Conservation (phyloP, 805 yeast genomes). For the Teunomyces lycoperdinae region DNA sequence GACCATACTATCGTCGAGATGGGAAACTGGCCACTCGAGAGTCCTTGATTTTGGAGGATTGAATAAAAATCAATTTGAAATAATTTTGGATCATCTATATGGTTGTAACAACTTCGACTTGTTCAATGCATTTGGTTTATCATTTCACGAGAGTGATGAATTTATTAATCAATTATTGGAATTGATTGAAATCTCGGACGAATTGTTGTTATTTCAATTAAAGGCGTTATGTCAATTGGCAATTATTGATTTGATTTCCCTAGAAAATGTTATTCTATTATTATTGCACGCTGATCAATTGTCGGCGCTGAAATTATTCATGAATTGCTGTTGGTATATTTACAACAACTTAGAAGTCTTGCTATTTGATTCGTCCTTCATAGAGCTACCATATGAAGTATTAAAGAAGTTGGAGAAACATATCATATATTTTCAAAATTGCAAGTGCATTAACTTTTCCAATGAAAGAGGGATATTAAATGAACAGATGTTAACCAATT, state of each 20-base stretch:
- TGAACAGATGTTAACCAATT: constrained; percentile 8
- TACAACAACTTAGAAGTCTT: constrained; percentile 62
- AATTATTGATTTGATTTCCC: constrained; percentile 51
- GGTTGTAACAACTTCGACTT: constrained; percentile 47
- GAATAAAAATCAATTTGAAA: constrained; percentile 38
- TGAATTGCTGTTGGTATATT: constrained; percentile 65
- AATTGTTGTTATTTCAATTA: constrained; percentile 56
- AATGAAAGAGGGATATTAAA: constrained; percentile 17
- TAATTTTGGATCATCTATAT: constrained; percentile 54
- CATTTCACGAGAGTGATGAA: constrained; percentile 26
- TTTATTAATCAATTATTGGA: constrained; percentile 57
- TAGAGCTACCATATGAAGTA: constrained; percentile 26
- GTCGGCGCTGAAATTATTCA: constrained; percentile 53
- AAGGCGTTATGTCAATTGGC: constrained; percentile 60
- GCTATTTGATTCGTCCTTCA: constrained; percentile 44
- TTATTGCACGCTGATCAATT: constrained; percentile 52
- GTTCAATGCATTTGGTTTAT: constrained; percentile 30
- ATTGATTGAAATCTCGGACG: constrained; percentile 60
- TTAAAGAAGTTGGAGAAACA: constrained; percentile 26
- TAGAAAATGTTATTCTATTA: constrained; percentile 60
- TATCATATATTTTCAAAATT: constrained; percentile 24
- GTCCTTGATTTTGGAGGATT: constrained; percentile 45
- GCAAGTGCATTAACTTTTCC: constrained; percentile 22
- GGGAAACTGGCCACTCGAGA: constrained; percentile 38
- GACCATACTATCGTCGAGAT: constrained; percentile 50